Evolutionary conservation across 2,329 filamentous ascomycete genomes (phyloP).

Genomic region (Ascochyta clinopodiicola): DNA sequence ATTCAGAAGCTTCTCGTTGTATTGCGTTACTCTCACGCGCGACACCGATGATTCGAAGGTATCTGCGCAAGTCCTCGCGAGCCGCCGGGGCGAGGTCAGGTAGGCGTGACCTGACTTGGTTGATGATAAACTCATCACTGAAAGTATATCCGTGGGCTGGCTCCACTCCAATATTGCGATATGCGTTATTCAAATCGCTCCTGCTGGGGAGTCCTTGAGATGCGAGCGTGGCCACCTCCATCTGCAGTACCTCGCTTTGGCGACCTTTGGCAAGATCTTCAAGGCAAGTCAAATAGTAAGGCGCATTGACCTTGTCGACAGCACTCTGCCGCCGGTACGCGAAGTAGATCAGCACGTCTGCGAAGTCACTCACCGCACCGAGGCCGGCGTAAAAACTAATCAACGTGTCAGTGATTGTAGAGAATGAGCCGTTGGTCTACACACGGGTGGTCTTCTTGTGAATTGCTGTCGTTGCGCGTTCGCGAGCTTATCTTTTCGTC

Average conservation of each 20-base stretch:
- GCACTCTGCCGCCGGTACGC: constrained; percentile 67
- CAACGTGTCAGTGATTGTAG: constrained; percentile 20
- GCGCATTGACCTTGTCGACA: constrained; percentile 60
- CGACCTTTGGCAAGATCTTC: constrained; percentile 64
- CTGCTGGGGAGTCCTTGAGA: constrained; percentile 65
- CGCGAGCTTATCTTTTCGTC: constrained; percentile 36
- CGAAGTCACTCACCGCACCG: constrained; percentile 68
- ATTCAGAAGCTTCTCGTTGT: constrained; percentile 63
- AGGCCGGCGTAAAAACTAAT: constrained; percentile 65
- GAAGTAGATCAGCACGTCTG: constrained; percentile 66
- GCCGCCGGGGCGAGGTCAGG: constrained; percentile 60
- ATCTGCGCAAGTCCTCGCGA: constrained; percentile 63
- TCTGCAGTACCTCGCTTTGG: constrained; percentile 63
- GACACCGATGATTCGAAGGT: constrained; percentile 66
- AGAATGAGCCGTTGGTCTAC: constrained; percentile 1
- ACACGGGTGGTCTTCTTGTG: constrained; percentile 48
- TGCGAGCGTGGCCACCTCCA: constrained; percentile 63
- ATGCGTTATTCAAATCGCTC: constrained; percentile 64
- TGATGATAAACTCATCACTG: constrained; percentile 67
- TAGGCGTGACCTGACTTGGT: constrained; percentile 65
- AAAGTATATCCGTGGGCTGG: constrained; percentile 47
- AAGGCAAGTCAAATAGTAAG: constrained; percentile 72
- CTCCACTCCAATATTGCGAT: constrained; percentile 64
- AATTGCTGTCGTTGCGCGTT: constrained; percentile 35
- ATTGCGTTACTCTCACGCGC: constrained; percentile 65